A percentile compares a stretch with the other conserved stretches of the same genome.
Evolutionary conservation across 1,284 basidiomycete species (phyloP).

Genomic region (Ceratobasidium sp.): DNA sequence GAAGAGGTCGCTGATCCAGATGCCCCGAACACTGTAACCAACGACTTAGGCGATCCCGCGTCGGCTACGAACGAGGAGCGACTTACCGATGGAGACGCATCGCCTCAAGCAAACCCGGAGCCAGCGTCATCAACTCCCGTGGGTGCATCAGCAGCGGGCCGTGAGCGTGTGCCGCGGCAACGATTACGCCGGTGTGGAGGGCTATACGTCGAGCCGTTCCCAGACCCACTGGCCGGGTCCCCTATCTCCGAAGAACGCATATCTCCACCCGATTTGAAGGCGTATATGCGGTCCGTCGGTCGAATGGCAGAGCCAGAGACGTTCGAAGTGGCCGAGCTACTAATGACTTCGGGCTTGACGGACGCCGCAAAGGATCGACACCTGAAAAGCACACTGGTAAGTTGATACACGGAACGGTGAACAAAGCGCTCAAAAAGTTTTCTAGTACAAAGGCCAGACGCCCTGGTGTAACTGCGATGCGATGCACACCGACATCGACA

Average conservation of each 20-base stretch:
- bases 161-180: background rate
- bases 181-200: background rate
- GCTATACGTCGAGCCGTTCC: constrained; percentile 9
- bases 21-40: background rate
- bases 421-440: background rate
- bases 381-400: constrained; percentile 14
- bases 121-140: background rate
- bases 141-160: too few species aligned
- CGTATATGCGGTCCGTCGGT: constrained; percentile 14
- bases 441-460: background rate
- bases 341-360: constrained; percentile 18
- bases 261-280: background rate
- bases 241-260: background rate
- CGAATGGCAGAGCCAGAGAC: background rate
- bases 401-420: background rate
- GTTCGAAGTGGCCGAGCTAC: constrained; percentile 21
- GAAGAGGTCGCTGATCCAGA: background rate
- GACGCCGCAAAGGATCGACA: constrained; percentile 24
- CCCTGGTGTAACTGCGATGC: constrained; percentile 7
- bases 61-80: background rate
- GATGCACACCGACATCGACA: background rate
- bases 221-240: constrained; percentile 4
- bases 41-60: background rate
- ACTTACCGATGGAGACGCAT: background rate
- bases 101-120: background rate